Evolutionary conservation across 1,139 yeast species (phyloP).

Genomic region (Yamadazyma jaroonii): DNA sequence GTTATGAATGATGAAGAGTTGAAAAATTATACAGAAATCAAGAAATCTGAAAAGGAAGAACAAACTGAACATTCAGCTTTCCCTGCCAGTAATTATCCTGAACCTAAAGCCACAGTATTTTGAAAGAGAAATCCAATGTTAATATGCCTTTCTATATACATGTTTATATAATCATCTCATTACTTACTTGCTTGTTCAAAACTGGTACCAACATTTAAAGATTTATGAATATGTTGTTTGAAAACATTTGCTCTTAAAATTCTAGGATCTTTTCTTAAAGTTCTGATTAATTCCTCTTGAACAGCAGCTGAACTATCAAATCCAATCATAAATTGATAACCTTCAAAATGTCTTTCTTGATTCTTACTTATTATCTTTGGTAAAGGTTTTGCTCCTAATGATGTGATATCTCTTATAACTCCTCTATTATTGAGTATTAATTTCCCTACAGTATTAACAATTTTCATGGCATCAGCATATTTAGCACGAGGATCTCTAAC

Average conservation of each 20-base stretch:
- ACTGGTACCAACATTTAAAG: slow-evolving; percentile 54
- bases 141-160: slow-evolving; percentile 1
- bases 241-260: slow-evolving; percentile 75
- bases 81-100: slow-evolving; percentile 3
- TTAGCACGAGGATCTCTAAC: slow-evolving; percentile 55
- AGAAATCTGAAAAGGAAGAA: not conserved
- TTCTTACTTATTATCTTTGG: slow-evolving; percentile 83
- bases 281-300: slow-evolving; percentile 79
- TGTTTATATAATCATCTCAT: not conserved
- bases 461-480: slow-evolving; percentile 64
- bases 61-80: slow-evolving; percentile 4
- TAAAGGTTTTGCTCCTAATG: slow-evolving; percentile 73
- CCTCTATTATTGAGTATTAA: slow-evolving; percentile 88
- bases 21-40: slow-evolving; percentile 1
- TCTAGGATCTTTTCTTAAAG: slow-evolving; percentile 85
- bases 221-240: slow-evolving; percentile 59
- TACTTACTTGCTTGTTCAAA: slow-evolving; percentile 24
- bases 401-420: slow-evolving; percentile 76
- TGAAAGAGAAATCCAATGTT: not conserved
- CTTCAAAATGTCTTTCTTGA: slow-evolving; percentile 88
- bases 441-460: slow-evolving; percentile 80
- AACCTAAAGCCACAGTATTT: slow-evolving; percentile 7
- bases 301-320: slow-evolving; percentile 86
- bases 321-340: slow-evolving; percentile 80
- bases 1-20: slow-evolving; percentile 59